Evolutionary conservation across 2,329 filamentous ascomycete genomes (phyloP), one percentile per base, ranked within the genome.

Genomic region (Alternaria viburni): DNA sequence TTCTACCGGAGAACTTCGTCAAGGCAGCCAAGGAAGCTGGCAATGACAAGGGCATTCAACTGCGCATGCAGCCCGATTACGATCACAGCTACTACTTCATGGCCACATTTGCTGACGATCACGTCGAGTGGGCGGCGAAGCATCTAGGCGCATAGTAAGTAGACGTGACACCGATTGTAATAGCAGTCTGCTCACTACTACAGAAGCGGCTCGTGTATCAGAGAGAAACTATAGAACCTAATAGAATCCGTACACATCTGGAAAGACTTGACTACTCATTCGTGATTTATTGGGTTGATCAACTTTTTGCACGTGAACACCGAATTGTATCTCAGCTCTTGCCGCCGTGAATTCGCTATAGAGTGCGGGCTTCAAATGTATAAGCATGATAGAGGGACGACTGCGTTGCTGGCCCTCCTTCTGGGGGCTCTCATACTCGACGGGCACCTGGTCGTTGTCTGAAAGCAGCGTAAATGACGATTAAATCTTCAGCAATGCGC

Each of bases 71-170:
- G 79, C 86, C 91, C 66, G 93, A 90, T 66, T 98, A 99, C 78
- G 96, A 99, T 80, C 96, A 99, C 83, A 97, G 93, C 66, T 99
- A 99, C 84, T 99, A 89, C 82, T 97, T 97, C 82, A 96, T 99
- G 85, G 90, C 94, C 36, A 89, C 89, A 15, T 99, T 99, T 79
- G 88, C 91, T 46, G 90, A 92, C 75, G 94, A 98, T 73, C 96
- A 99, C 81, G 87, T 98, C 70, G 90, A 93, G 74, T 93, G 96
- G 82, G 93, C 93, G 64, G 95, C 94, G 69, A 97, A 96, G 85
- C 90, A 93, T 78, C 83, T 97, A 59, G 84, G 88, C 73, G 84
- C 82, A 76, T 88, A 88, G 77, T 80, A 77, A 70, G 78, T 78
- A 17, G 43, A 46, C 30, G n/a, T 36, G 47, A 54, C 36, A 59